Evolutionary conservation across 2,329 filamentous ascomycete genomes (phyloP).

Genomic region (Ophiostoma novo-ulmi): DNA sequence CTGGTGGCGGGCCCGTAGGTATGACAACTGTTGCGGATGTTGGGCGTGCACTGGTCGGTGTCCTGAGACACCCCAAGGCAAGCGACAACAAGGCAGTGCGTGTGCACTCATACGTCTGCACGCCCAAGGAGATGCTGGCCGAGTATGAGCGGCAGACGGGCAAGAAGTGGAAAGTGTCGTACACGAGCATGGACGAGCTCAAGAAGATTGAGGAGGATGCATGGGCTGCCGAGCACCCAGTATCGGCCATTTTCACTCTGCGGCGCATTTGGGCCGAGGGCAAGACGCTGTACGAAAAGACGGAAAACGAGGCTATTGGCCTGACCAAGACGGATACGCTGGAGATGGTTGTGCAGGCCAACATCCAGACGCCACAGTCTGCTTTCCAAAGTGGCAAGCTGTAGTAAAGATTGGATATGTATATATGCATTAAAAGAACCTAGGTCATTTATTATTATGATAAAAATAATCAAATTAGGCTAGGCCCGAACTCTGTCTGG

Average conservation of each 20-base stretch:
- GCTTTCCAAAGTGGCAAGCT: conserved; percentile 25
- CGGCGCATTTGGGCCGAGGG: conserved; percentile 26
- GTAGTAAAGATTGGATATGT: conserved; percentile 5
- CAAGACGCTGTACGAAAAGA: conserved; percentile 52
- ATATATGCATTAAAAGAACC: background rate
- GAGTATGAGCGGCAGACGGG: conserved; percentile 25
- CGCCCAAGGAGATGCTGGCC: conserved; percentile 20
- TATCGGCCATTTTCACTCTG: conserved; percentile 24
- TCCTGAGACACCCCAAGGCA: conserved; percentile 19
- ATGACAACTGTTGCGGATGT: conserved; percentile 25
- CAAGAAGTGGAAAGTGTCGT: conserved; percentile 17
- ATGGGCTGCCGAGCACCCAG: conserved; percentile 15
- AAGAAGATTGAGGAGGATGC: conserved; percentile 18
- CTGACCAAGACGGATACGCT: conserved; percentile 23
- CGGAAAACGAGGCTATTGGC: conserved; percentile 49
- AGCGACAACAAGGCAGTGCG: conserved; percentile 22
- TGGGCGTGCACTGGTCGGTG: conserved; percentile 18
- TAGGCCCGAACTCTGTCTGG: conserved; percentile 18
- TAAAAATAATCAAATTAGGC: background rate
- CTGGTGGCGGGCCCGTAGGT: conserved; percentile 13
- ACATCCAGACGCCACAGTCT: conserved; percentile 14
- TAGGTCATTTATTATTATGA: background rate
- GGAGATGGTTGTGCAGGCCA: conserved; percentile 22
- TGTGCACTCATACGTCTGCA: conserved; percentile 21
- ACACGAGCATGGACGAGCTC: conserved; percentile 21